Evolutionary conservation across 2,329 filamentous ascomycete species (phyloP).

Genomic region (Ophiostoma quercus): DNA sequence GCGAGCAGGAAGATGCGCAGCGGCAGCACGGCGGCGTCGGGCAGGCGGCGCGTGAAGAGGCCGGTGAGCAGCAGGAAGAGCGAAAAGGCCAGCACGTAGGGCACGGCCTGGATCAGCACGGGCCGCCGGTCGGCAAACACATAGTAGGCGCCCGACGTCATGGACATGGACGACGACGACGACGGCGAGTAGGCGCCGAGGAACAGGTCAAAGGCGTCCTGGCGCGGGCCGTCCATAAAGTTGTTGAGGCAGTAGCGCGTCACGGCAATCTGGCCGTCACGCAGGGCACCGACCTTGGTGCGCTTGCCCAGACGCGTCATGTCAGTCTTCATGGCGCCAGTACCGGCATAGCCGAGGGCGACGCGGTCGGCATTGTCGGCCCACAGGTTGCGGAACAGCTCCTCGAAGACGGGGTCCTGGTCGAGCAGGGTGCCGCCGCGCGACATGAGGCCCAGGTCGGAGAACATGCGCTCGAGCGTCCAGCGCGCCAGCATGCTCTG

Average conservation of each 20-base stretch:
- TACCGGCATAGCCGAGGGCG: conserved; percentile 87
- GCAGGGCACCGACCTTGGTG: conserved; percentile 76
- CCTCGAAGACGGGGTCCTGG: conserved; percentile 76
- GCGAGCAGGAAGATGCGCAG: conserved; percentile 76
- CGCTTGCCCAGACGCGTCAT: conserved; percentile 90
- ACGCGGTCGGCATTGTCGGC: conserved; percentile 97
- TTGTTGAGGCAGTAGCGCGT: conserved; percentile 92
- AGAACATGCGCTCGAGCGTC: conserved; percentile 82
- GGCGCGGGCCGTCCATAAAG: conserved; percentile 85
- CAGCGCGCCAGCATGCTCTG: conserved; percentile 94
- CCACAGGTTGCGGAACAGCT: conserved; percentile 95
- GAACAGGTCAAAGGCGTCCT: conserved; percentile 95
- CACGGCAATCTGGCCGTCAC: conserved; percentile 81
- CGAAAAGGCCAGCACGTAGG: conserved; percentile 82
- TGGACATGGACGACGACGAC: not conserved
- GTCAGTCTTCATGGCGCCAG: conserved; percentile 95
- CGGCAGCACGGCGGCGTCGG: conserved; percentile 72
- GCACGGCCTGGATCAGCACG: conserved; percentile 83
- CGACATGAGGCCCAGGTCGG: conserved; percentile 72
- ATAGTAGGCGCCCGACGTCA: conserved; percentile 49
- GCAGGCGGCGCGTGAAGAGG: conserved; percentile 63
- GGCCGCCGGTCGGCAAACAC: conserved; percentile 83
- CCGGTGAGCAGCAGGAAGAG: conserved; percentile 76
- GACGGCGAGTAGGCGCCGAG: conserved; percentile 68
- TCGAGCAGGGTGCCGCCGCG: conserved; percentile 69